phyloP scores from a whole-genome alignment of 176 grass and related monocot genomes.

The Elaeis guineensis region DNA sequence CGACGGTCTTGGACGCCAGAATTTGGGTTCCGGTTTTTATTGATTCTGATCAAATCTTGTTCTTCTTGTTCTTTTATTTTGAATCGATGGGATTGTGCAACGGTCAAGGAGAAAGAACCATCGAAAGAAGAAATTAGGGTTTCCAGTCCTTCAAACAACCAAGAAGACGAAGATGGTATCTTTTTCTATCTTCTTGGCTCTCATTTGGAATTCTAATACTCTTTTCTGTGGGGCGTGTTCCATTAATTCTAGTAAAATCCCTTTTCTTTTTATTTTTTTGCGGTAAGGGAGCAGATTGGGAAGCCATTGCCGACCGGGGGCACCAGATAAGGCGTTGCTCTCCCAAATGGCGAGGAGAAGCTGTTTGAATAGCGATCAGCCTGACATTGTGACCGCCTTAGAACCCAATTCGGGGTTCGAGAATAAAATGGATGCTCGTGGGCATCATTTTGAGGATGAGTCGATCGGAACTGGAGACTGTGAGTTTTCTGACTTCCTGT shows the following conservation, averaged over 20 bases:
- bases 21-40: too few relatives aligned
- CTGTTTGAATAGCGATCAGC: conserved; percentile 72
- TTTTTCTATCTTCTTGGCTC: neutral
- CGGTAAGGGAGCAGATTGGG: conserved; percentile 59
- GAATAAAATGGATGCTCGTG: conserved; percentile 7
- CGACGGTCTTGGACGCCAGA: too few relatives aligned
- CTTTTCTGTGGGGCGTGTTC: too few relatives aligned
- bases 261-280: too few relatives aligned
- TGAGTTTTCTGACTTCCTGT: neutral
- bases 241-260: too few relatives aligned
- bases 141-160: conserved; percentile 11
- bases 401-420: conserved; percentile 20
- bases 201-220: too few relatives aligned
- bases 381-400: conserved; percentile 23
- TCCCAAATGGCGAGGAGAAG: conserved; percentile 75
- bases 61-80: conserved; percentile 1
- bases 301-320: conserved; percentile 55
- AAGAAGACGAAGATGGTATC: conserved; percentile 53
- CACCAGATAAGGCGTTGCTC: conserved; percentile 24
- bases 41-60: neutral
- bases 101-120: conserved; percentile 6
- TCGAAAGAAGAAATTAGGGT: conserved; percentile 20
- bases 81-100: conserved; percentile 21
- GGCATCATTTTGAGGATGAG: conserved; percentile 15
- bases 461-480: neutral